Conservation (phyloP, 1,284 basidiomycete species). For the Heliocybe sulcata region DNA sequence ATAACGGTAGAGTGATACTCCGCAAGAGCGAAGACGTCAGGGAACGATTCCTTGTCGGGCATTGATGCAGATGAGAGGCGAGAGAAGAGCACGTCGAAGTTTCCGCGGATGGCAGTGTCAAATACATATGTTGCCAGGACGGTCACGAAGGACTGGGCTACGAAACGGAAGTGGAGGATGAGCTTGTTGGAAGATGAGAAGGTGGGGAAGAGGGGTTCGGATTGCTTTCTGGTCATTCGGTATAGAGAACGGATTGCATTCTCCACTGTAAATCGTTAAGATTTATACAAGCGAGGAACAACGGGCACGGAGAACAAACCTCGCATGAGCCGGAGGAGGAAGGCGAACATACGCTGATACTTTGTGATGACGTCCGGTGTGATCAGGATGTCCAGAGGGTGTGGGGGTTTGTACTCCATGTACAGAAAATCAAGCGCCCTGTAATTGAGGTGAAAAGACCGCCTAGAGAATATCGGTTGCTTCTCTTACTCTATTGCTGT, state of each 20-base stretch:
- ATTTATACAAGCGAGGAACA: background rate
- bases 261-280: conserved; percentile 45
- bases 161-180: conserved; percentile 65
- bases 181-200: conserved; percentile 42
- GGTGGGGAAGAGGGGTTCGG: conserved; percentile 51
- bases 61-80: conserved; percentile 17
- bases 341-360: conserved; percentile 76
- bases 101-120: conserved; percentile 69
- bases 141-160: conserved; percentile 62
- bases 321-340: conserved; percentile 70
- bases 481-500: conserved; percentile 51
- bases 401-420: conserved; percentile 79
- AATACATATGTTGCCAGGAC: conserved; percentile 64
- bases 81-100: conserved; percentile 63
- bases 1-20: conserved; percentile 63
- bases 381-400: conserved; percentile 64
- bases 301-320: conserved; percentile 32
- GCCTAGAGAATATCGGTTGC: background rate
- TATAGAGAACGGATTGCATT: conserved; percentile 62
- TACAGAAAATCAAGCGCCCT: conserved; percentile 85
- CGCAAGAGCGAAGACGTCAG: conserved; percentile 74
- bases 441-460: conserved; percentile 8
- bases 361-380: conserved; percentile 67
- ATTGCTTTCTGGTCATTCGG: conserved; percentile 42
- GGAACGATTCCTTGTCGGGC: conserved; percentile 25